Percentiles rank a stretch among this genome's conserved stretches.
Conservation (phyloP, 2,329 filamentous ascomycete species). For the Purpureocillium lavendulum region DNA sequence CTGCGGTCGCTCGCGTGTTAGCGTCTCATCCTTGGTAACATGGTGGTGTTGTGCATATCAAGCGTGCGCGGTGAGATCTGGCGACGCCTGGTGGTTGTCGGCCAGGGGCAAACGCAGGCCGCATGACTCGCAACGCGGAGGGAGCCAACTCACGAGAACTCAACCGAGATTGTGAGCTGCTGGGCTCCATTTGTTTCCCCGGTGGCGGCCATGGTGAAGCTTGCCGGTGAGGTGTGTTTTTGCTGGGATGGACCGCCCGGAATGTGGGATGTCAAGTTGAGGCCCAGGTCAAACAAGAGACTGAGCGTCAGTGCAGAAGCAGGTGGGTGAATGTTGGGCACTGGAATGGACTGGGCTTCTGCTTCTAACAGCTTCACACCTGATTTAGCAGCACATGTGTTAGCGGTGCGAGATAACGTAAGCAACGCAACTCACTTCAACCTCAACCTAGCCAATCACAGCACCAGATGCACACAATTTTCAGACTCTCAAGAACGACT, state of each 20-base stretch:
- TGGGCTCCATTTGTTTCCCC: conserved; percentile 9
- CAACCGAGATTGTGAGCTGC: conserved; percentile 55
- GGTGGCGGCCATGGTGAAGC: conserved; percentile 7
- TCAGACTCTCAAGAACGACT: conserved; percentile 19
- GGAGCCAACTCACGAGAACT: conserved; percentile 49
- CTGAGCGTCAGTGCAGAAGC: no score
- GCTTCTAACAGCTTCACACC: no score
- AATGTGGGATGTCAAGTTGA: no score
- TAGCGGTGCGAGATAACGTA: not conserved
- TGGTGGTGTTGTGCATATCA: not conserved
- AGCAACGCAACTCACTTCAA: conserved; percentile 10
- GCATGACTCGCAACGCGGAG: not conserved
- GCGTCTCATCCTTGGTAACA: conserved; percentile 3
- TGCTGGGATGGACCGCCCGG: no score
- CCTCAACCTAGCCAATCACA: conserved; percentile 25
- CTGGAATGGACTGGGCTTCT: no score
- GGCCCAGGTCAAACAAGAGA: no score
- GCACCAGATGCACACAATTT: conserved; percentile 21
- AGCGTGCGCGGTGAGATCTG: not conserved
- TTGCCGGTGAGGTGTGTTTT: not conserved
- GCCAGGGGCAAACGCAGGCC: not conserved
- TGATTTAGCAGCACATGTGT: no score
- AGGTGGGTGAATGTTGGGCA: no score
- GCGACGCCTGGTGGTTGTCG: not conserved
- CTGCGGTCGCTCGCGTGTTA: conserved; percentile 35